phyloP scores from a whole-genome alignment of 805 yeast genomes.

The Yarrowia alimentaria region DNA sequence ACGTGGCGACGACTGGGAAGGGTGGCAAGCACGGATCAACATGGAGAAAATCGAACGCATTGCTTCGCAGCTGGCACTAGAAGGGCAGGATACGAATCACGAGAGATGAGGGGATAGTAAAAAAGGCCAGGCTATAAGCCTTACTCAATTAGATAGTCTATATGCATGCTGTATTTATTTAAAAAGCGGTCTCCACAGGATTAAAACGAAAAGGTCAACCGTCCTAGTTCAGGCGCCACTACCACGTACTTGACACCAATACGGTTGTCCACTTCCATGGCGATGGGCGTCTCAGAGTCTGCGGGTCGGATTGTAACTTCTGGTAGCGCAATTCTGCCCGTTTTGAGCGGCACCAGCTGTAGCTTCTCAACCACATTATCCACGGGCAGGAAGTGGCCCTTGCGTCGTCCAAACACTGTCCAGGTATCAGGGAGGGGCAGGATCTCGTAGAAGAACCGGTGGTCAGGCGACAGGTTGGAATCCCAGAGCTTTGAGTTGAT shows the following conservation, averaged over 20 bases:
- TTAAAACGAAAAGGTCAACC: constrained; percentile 59
- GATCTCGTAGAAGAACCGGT: constrained; percentile 49
- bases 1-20: constrained; percentile 8
- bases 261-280: constrained; percentile 60
- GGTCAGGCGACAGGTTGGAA: constrained; percentile 28
- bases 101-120: too few relatives aligned
- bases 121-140: too few relatives aligned
- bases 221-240: constrained; percentile 68
- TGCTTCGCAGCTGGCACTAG: too few relatives aligned
- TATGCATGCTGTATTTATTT: constrained; percentile 19
- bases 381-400: constrained; percentile 48
- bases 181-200: neutral
- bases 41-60: too few relatives aligned
- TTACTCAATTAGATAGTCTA: constrained; percentile 18
- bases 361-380: constrained; percentile 32
- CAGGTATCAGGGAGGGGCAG: constrained; percentile 63
- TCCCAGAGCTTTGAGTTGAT: constrained; percentile 28
- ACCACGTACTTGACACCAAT: constrained; percentile 68
- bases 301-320: constrained; percentile 48
- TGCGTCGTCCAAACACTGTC: constrained; percentile 73
- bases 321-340: constrained; percentile 73
- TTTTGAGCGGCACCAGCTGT: constrained; percentile 64
- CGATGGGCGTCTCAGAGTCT: constrained; percentile 35
- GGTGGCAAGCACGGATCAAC: neutral
- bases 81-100: too few relatives aligned